These are phyloP conservation scores for Fusarium protoensiforme DNA, from an alignment of 2,329 filamentous ascomycete species.

Conservation along the genomic window DNA sequence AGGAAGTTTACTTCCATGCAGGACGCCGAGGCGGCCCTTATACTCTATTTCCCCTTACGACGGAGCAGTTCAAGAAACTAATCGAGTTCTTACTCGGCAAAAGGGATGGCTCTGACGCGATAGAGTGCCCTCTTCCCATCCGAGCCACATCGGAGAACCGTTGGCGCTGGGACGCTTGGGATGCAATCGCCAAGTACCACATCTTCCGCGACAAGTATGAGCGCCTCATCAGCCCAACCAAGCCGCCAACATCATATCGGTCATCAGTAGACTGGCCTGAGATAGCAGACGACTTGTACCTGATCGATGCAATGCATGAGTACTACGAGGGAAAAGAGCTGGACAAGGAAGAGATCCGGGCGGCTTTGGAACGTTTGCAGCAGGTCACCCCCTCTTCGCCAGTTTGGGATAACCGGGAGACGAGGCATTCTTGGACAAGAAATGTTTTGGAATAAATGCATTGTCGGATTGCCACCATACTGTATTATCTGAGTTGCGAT, in stretches of 20 bases:
- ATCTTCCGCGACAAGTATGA: slow-evolving; percentile 16
- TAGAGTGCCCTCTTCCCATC: not conserved
- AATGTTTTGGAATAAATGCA: not conserved
- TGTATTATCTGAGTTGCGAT: not conserved
- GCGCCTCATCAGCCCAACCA: not conserved
- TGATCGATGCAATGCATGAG: not conserved
- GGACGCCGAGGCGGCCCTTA: not conserved
- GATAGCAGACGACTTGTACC: not conserved
- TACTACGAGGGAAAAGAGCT: not conserved
- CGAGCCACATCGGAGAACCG: not conserved
- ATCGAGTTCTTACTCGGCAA: not conserved
- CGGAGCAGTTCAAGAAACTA: not conserved
- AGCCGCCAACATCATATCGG: not conserved
- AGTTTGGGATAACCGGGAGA: not conserved
- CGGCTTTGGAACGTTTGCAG: not conserved
- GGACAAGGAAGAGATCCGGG: not conserved
- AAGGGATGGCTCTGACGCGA: not conserved
- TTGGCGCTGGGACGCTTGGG: slow-evolving; percentile 16
- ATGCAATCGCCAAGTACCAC: not conserved
- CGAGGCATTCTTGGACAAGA: not conserved
- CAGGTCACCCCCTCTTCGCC: not conserved
- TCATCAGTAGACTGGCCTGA: slow-evolving; percentile 2
- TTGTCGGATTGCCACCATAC: not conserved
- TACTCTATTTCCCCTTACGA: slow-evolving; percentile 8
- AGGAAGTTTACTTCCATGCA: slow-evolving; percentile 3